A percentile compares a stretch with the other conserved stretches of the same genome.
Conservation (phyloP, 139 green algal species). For the Mesotaenium endlicherianum region DNA sequence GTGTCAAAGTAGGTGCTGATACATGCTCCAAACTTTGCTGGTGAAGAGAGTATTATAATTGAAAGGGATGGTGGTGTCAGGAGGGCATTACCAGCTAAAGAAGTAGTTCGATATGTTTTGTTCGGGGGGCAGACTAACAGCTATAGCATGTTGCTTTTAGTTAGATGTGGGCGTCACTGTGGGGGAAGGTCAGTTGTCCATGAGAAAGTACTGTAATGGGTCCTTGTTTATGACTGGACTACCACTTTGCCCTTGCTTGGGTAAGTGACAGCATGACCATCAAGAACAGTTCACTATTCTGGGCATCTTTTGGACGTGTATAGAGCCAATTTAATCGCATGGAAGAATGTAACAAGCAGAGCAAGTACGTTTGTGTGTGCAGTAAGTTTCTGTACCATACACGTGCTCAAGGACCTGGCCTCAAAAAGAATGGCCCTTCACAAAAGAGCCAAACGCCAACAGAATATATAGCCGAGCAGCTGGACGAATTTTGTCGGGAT, state of each 20-base stretch:
- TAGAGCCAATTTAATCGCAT: neutral
- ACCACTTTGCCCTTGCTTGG: neutral
- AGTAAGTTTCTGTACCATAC: neutral
- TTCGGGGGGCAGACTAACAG: neutral
- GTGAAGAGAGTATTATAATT: neutral
- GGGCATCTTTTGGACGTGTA: neutral
- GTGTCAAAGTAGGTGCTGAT: no score
- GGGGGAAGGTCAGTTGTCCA: neutral
- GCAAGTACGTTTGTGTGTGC: neutral
- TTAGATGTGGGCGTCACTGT: neutral
- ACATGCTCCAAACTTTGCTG: no score
- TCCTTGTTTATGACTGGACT: neutral
- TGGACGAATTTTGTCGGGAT: constrained; percentile 4
- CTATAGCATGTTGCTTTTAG: neutral
- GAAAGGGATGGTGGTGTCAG: neutral
- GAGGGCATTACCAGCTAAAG: neutral
- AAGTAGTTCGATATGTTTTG: neutral
- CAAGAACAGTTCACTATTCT: neutral
- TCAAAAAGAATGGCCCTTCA: neutral
- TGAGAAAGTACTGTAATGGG: neutral
- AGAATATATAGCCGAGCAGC: constrained; percentile 1
- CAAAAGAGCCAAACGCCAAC: neutral
- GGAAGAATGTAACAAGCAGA: neutral
- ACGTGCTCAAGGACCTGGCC: neutral
- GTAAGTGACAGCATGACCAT: neutral